These are phyloP conservation scores for Medicago ruthenica DNA, from an alignment of 306 rosid species.

Conservation along the genomic window DNA sequence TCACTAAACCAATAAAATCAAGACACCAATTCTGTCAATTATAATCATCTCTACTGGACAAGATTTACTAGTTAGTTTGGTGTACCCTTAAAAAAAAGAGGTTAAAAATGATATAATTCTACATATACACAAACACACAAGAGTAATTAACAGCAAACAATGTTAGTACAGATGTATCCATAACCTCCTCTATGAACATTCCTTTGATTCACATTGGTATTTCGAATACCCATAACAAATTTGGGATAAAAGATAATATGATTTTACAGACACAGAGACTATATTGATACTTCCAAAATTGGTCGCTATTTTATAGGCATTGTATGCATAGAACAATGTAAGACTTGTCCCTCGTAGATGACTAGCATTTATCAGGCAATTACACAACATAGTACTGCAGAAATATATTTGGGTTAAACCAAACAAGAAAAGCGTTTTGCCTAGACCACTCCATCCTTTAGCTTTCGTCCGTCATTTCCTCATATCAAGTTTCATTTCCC, in stretches of 20 bases:
- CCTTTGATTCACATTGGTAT: background rate
- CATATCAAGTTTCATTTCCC: no score
- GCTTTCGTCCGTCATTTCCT: no score
- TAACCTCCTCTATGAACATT: background rate
- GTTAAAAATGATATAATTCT: background rate
- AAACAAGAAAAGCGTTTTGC: background rate
- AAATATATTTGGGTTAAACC: constrained; percentile 13
- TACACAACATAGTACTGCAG: constrained; percentile 4
- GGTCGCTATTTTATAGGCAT: background rate
- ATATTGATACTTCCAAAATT: background rate
- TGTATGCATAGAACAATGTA: background rate
- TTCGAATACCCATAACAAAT: background rate
- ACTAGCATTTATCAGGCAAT: constrained; percentile 16
- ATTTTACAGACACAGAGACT: background rate
- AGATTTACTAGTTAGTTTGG: background rate
- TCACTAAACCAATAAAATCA: constrained; percentile 24
- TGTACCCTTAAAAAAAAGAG: background rate
- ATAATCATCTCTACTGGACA: constrained; percentile 5
- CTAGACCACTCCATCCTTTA: no score
- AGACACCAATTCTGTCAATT: background rate
- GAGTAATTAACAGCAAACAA: background rate
- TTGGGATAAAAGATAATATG: background rate
- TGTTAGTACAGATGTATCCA: background rate
- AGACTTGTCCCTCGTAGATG: constrained; percentile 1
- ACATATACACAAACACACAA: background rate